phyloP scores from a whole-genome alignment of 2,329 filamentous ascomycete genomes.

The Sporothrix brunneoviolacea region DNA sequence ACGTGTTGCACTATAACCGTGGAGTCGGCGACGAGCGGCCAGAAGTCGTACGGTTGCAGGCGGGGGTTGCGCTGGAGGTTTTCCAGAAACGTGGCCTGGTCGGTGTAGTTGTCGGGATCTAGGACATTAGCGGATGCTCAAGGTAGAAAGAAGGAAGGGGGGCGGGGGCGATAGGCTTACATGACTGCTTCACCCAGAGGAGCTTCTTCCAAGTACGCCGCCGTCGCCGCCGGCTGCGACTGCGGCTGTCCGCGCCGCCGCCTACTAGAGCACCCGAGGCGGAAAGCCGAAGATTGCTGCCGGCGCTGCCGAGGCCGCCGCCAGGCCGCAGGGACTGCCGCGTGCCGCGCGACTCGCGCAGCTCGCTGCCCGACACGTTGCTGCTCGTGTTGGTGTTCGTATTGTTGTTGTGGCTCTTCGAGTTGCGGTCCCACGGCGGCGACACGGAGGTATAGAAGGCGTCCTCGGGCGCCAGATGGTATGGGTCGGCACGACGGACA shows the following conservation, averaged over 20 bases:
- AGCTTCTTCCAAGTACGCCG: slow-evolving; percentile 88
- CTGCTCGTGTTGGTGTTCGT: background rate
- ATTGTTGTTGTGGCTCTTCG: background rate
- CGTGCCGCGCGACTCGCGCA: slow-evolving; percentile 1
- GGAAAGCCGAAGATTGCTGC: slow-evolving; percentile 19
- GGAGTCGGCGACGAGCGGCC: slow-evolving; percentile 89
- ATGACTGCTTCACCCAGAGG: slow-evolving; percentile 95
- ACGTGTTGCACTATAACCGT: slow-evolving; percentile 97
- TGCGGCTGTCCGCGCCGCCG: slow-evolving; percentile 43
- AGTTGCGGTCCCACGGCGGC: slow-evolving; percentile 46
- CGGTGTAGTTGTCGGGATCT: slow-evolving; percentile 99
- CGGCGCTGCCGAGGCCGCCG: slow-evolving; percentile 17
- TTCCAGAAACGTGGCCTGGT: slow-evolving; percentile 92
- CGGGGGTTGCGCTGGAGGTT: slow-evolving; percentile 91
- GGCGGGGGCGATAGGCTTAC: slow-evolving; percentile 41
- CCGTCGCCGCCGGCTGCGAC: slow-evolving; percentile 55
- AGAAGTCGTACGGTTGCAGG: slow-evolving; percentile 93
- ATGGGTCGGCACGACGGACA: slow-evolving; percentile 46
- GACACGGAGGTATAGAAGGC: slow-evolving; percentile 58
- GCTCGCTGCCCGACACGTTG: slow-evolving; percentile 3
- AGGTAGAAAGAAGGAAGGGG: slow-evolving; percentile 1
- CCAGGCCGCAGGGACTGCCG: slow-evolving; percentile 12
- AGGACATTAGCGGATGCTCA: slow-evolving; percentile 6
- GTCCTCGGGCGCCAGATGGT: slow-evolving; percentile 75
- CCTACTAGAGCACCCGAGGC: slow-evolving; percentile 20